These are phyloP conservation scores for Ambispora gerdemannii DNA, from an alignment of 192 early-diverging fungal genomes.

Conservation along the genomic window DNA sequence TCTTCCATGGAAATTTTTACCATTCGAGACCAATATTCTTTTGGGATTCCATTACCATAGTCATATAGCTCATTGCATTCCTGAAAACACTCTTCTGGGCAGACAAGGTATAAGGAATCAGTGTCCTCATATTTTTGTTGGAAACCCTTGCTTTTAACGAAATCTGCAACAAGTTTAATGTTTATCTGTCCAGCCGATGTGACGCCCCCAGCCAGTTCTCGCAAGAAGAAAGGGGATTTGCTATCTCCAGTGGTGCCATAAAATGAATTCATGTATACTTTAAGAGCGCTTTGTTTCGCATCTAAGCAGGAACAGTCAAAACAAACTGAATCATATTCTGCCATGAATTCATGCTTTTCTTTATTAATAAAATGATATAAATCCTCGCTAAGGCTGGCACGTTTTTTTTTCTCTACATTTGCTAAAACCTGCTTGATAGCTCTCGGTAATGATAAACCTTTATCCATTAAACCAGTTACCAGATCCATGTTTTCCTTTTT, in stretches of 20 bases:
- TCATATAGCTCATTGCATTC: background rate
- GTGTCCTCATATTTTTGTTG: too few relatives aligned
- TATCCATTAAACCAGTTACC: background rate
- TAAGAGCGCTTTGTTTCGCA: constrained; percentile 1
- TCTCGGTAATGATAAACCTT: background rate
- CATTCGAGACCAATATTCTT: constrained; percentile 20
- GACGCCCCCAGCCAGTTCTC: background rate
- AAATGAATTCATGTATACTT: constrained; percentile 22
- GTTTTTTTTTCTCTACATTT: too few relatives aligned
- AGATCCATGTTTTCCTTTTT: constrained; percentile 12
- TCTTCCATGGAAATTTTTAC: constrained; percentile 11
- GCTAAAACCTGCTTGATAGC: background rate
- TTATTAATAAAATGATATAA: background rate
- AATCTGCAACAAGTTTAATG: constrained; percentile 12
- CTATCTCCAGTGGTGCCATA: constrained; percentile 1
- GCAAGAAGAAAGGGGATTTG: constrained; percentile 7
- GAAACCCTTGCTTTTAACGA: background rate
- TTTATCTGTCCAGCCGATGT: background rate
- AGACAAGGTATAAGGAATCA: constrained; percentile 24
- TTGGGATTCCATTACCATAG: background rate
- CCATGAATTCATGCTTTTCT: background rate
- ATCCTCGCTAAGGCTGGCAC: too few relatives aligned
- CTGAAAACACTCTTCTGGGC: constrained; percentile 5
- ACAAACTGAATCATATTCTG: background rate
- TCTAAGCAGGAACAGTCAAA: constrained; percentile 12